A percentile compares a stretch with the other conserved stretches of the same genome.
Evolutionary conservation across 495 filamentous ascomycete species (phyloP).

Genomic region (Aspergillus biplanus): DNA sequence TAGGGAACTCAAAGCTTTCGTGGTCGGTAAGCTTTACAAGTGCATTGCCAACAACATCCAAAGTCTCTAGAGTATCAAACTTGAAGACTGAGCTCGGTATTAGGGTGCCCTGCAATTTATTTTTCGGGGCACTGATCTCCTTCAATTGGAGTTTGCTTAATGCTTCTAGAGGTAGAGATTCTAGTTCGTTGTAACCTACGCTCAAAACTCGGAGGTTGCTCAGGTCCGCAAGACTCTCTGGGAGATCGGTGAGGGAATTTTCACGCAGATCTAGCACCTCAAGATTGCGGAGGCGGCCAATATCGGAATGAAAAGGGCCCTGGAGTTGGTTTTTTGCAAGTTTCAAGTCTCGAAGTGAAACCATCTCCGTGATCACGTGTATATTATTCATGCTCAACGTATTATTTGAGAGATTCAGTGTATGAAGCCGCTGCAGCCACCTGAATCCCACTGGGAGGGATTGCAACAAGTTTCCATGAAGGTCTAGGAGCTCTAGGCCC

Average conservation of each 20-base stretch:
- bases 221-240: conserved; percentile 65
- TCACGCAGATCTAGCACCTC: conserved; percentile 80
- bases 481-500: conserved; percentile 78
- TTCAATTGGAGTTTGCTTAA: conserved; percentile 69
- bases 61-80: conserved; percentile 64
- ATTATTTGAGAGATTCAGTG: conserved; percentile 86
- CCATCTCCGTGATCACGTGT: conserved; percentile 71
- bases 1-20: conserved; percentile 63
- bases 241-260: conserved; percentile 80
- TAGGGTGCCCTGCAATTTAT: conserved; percentile 73
- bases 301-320: conserved; percentile 60
- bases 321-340: conserved; percentile 77
- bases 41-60: conserved; percentile 79
- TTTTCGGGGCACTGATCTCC: conserved; percentile 78
- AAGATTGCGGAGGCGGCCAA: conserved; percentile 65
- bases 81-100: conserved; percentile 61
- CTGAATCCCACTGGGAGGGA: conserved; percentile 75
- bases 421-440: conserved; percentile 70
- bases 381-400: conserved; percentile 70
- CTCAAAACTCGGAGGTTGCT: conserved; percentile 72
- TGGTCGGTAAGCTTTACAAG: conserved; percentile 59
- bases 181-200: conserved; percentile 74
- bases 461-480: conserved; percentile 80
- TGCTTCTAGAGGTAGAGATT: conserved; percentile 66
- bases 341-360: conserved; percentile 74